Base-by-base conservation (phyloP, 768 basidiomycete species). In the Mycena floridula region DNA sequence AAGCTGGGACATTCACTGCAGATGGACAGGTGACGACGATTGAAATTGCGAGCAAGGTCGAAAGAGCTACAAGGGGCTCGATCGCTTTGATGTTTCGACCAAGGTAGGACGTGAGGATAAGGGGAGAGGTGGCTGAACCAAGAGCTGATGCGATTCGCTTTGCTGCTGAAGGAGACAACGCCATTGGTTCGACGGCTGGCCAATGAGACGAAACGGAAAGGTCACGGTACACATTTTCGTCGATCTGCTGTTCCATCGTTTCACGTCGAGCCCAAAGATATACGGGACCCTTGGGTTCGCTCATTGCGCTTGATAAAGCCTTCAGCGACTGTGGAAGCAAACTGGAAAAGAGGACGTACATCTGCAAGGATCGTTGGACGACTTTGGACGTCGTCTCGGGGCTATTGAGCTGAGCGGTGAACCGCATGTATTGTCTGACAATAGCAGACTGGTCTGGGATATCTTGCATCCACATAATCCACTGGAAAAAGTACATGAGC, bases 191-290 rank as follows among this genome's bases (percentile, higher is more conserved):
- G 11, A 84, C 47, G 0, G 77, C 47, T 0, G 80, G 75, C 80
- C 81, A 83, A 44, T 67, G 53, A n/a, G 49, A 50, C 30, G 54
- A 47, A 0, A 64, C 46, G 25, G 58, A 44, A 8, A 59, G 45
- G 0, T 61, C 41, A 2, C 59, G 48, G 18, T 64, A 55, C n/a
- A 77, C 48, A 2, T 59, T 45, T 4, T 62, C 48, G 18, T 75
- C 67, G 1, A 85, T 58, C 54, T 82, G 77, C 56, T 83, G 72
- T 52, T 87, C 84, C 68, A 79, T 79, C 1, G 73, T 70, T 54
- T 87, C 85, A n/a, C 85, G 70, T 13, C 81, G 70, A 11, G 74
- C 82, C 80, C 82, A 86, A 7, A 85, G 66, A 56, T 88, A 86
- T 1, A 83, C 82, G 0, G 85, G 85, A 0, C 85, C 84, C 55